Evolutionary conservation across 306 rosid genomes (phyloP).

Genomic region (Medicago ruthenica): DNA sequence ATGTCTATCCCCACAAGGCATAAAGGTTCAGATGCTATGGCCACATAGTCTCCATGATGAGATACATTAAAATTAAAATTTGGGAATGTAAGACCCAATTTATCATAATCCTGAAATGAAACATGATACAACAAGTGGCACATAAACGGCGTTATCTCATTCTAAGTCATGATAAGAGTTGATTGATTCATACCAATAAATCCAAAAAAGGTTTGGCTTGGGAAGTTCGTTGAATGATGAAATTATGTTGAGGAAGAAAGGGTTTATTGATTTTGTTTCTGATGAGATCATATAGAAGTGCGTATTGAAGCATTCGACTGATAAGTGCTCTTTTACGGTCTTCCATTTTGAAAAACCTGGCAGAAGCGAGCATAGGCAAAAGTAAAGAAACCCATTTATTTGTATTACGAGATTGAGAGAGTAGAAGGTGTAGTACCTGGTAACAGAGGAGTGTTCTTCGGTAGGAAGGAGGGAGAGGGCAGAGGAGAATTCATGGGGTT

Average conservation of each 20-base stretch:
- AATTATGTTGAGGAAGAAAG: slow-evolving; percentile 10
- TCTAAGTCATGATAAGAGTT: no score
- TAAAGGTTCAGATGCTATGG: slow-evolving; percentile 88
- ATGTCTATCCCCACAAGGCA: slow-evolving; percentile 88
- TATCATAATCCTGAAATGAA: slow-evolving; percentile 56
- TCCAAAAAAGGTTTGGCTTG: slow-evolving; percentile 88
- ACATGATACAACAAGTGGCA: no score
- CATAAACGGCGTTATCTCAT: no score
- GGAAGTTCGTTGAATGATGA: slow-evolving; percentile 66
- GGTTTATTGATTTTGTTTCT: slow-evolving; percentile 55
- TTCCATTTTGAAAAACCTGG: slow-evolving; percentile 49
- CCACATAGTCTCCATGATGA: slow-evolving; percentile 93
- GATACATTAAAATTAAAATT: slow-evolving; percentile 90
- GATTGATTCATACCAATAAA: not conserved
- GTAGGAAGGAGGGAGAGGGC: slow-evolving; percentile 71
- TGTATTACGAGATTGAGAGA: slow-evolving; percentile 26
- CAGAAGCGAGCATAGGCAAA: not conserved
- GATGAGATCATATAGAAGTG: slow-evolving; percentile 59
- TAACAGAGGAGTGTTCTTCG: slow-evolving; percentile 55
- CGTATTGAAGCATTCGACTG: slow-evolving; percentile 85
- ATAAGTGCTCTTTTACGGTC: slow-evolving; percentile 80
- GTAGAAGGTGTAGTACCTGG: slow-evolving; percentile 38
- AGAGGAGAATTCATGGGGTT: slow-evolving; percentile 55
- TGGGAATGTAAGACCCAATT: slow-evolving; percentile 53
- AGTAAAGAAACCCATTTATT: no score